Evolutionary conservation across 352 stramenopile genomes (phyloP).

Genomic region (Globisporangium camurandrum): DNA sequence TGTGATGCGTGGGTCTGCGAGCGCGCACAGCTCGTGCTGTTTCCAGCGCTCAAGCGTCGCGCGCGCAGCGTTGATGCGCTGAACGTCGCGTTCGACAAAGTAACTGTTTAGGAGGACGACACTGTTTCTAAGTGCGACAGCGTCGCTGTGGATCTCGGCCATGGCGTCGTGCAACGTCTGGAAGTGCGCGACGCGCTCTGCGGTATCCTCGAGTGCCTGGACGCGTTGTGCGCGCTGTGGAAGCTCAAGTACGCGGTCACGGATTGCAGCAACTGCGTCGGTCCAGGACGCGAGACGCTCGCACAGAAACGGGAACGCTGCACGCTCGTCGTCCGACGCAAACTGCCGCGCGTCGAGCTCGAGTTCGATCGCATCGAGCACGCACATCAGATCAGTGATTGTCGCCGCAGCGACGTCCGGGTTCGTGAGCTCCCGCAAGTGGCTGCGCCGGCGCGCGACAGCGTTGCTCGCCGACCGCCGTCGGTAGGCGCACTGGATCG

Average conservation of each 20-base stretch:
- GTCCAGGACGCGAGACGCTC: conserved; percentile 23
- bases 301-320: conserved; percentile 29
- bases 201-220: conserved; percentile 16
- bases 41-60: conserved; percentile 25
- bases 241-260: conserved; percentile 26
- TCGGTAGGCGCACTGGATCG: conserved; percentile 51
- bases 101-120: conserved; percentile 51
- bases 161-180: conserved; percentile 37
- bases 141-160: conserved; percentile 30
- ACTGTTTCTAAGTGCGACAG: conserved; percentile 26
- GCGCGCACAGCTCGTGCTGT: conserved; percentile 21
- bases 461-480: conserved; percentile 24
- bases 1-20: conserved; percentile 30
- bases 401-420: conserved; percentile 25
- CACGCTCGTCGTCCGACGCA: conserved; percentile 13
- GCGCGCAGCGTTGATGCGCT: conserved; percentile 33
- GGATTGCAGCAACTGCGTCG: conserved; percentile 20
- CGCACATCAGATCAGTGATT: conserved; percentile 25
- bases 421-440: conserved; percentile 24
- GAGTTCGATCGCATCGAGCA: conserved; percentile 32
- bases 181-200: conserved; percentile 19
- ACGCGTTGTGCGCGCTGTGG: conserved; percentile 25
- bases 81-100: conserved; percentile 51
- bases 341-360: conserved; percentile 29
- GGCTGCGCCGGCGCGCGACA: conserved; percentile 19